These are phyloP conservation scores for Ilyonectria robusta DNA, from an alignment of 2,329 filamentous ascomycete genomes.

Conservation along the genomic window DNA sequence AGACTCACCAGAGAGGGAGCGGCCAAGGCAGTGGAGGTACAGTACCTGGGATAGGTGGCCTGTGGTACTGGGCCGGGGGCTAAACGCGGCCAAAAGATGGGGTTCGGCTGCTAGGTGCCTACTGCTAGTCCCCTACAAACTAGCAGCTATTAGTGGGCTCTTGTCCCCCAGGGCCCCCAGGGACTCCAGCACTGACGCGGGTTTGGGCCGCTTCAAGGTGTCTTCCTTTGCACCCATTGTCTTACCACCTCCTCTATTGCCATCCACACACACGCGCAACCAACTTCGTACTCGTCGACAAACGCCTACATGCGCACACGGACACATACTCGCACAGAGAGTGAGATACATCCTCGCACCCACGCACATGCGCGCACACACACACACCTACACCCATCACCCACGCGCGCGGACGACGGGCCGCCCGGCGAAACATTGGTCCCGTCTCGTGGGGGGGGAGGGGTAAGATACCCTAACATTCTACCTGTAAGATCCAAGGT, in stretches of 20 bases:
- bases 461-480: constrained; percentile 20
- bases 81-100: constrained; percentile 45
- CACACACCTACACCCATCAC: constrained; percentile 2
- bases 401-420: constrained; percentile 19
- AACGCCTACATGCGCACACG: neutral
- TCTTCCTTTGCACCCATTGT: constrained; percentile 2
- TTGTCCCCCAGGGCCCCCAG: constrained; percentile 28
- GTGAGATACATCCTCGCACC: constrained; percentile 9
- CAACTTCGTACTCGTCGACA: neutral
- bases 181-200: constrained; percentile 18
- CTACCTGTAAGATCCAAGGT: constrained; percentile 12
- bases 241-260: constrained; percentile 4
- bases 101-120: constrained; percentile 36
- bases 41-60: constrained; percentile 6
- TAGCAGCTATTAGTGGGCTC: constrained; percentile 39
- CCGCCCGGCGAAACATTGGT: constrained; percentile 39
- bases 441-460: constrained; percentile 32
- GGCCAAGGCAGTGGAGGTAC: neutral
- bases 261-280: neutral
- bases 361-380: neutral
- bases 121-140: constrained; percentile 30
- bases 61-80: constrained; percentile 13
- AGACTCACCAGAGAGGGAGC: neutral
- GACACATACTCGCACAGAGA: constrained; percentile 6
- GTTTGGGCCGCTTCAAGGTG: constrained; percentile 16